A percentile compares a stretch with the other conserved stretches of the same genome.
Conservation (phyloP, 805 yeast species). For the Starmerella potacharoeniae region DNA sequence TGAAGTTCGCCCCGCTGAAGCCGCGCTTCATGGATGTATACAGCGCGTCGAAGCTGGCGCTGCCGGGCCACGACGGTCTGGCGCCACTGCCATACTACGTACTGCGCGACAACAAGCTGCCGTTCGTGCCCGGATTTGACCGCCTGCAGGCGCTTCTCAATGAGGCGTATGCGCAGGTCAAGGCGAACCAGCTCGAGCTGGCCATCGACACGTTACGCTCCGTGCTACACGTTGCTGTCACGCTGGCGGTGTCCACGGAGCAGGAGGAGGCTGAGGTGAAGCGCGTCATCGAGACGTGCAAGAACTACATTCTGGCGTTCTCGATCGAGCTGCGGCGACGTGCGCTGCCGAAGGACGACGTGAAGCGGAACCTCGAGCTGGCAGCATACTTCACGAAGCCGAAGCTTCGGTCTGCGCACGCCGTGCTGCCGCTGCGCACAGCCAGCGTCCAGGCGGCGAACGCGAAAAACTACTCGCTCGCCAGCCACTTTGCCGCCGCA, state of each 20-base stretch:
- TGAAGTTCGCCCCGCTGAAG: conserved; percentile 78
- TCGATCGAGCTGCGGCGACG: conserved; percentile 88
- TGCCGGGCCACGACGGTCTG: conserved; percentile 63
- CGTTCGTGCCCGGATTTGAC: conserved; percentile 66
- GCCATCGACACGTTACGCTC: conserved; percentile 73
- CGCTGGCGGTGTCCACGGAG: conserved; percentile 57
- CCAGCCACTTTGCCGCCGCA: conserved; percentile 81
- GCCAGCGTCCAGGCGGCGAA: conserved; percentile 91
- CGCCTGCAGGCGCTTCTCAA: conserved; percentile 48
- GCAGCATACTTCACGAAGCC: conserved; percentile 93
- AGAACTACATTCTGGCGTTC: conserved; percentile 84
- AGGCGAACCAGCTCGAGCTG: conserved; percentile 67
- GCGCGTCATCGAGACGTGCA: conserved; percentile 60
- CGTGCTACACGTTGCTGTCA: conserved; percentile 62
- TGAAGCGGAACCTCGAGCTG: conserved; percentile 80
- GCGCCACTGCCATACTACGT: conserved; percentile 60
- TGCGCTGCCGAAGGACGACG: conserved; percentile 47
- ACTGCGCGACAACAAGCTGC: conserved; percentile 46
- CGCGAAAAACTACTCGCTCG: conserved; percentile 75
- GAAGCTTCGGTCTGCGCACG: conserved; percentile 69
- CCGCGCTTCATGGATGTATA: conserved; percentile 73
- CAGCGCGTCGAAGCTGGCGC: conserved; percentile 61
- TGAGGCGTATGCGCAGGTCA: conserved; percentile 72
- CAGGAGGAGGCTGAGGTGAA: conserved; percentile 68
- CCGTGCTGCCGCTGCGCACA: conserved; percentile 78